Percentiles rank a stretch among this genome's conserved stretches.
Evolutionary conservation across 2,329 filamentous ascomycete species (phyloP).

Genomic region (Phyllosticta citriasiana): DNA sequence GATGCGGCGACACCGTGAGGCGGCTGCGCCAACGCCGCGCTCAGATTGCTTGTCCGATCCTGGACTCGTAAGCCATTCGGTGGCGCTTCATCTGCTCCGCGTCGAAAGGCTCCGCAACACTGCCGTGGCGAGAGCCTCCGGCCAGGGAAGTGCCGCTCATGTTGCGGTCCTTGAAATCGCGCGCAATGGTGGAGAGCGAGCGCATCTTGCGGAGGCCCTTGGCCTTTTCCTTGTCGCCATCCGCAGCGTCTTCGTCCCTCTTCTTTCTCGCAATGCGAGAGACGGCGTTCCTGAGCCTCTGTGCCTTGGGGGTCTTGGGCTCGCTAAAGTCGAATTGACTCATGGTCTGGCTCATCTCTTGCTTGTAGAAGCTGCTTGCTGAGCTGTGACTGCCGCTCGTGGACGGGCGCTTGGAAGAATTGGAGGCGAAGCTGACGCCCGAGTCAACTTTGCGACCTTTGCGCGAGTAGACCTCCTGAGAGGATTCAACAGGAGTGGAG

Average conservation of each 20-base stretch:
- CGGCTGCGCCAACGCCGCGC: neutral
- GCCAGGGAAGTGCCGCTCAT: constrained; percentile 5
- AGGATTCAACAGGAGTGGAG: neutral
- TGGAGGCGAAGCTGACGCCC: constrained; percentile 48
- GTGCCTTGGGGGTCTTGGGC: constrained; percentile 40
- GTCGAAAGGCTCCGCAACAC: constrained; percentile 25
- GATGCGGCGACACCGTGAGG: neutral
- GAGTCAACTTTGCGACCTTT: constrained; percentile 52
- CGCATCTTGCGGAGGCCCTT: constrained; percentile 27
- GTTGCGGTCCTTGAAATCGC: constrained; percentile 10
- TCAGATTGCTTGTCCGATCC: constrained; percentile 10
- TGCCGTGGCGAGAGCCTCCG: constrained; percentile 11
- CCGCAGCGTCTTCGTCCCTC: neutral
- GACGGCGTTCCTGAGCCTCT: constrained; percentile 17
- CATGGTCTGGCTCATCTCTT: constrained; percentile 3
- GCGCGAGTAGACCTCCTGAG: constrained; percentile 16
- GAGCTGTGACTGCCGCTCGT: constrained; percentile 17
- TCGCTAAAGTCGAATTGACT: constrained; percentile 7
- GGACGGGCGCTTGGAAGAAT: constrained; percentile 20
- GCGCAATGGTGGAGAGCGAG: constrained; percentile 21
- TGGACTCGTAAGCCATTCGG: constrained; percentile 25
- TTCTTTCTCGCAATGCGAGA: constrained; percentile 5
- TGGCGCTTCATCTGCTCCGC: constrained; percentile 27
- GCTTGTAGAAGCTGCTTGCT: constrained; percentile 13
- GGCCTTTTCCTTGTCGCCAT: constrained; percentile 13